Evolutionary conservation across 371 early-diverging fungal species (phyloP).

Genomic region (Circinella minor): DNA sequence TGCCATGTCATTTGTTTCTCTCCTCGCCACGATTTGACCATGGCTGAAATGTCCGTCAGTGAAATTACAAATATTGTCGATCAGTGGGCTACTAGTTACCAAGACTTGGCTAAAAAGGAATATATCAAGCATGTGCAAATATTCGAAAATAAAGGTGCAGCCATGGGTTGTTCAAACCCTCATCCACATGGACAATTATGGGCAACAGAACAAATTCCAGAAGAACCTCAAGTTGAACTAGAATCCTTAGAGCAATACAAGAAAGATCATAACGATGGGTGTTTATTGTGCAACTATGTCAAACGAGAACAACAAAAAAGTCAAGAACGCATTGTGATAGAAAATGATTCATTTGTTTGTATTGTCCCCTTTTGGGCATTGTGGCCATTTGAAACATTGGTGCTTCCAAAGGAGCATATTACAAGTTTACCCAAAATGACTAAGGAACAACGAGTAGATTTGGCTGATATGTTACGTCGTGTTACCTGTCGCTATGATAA

Average conservation of each 20-base stretch:
- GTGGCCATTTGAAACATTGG: slow-evolving; percentile 95
- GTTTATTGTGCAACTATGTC: slow-evolving; percentile 85
- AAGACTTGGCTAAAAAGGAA: slow-evolving; percentile 45
- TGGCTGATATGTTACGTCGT: slow-evolving; percentile 77
- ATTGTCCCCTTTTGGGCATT: slow-evolving; percentile 95
- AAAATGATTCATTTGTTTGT: slow-evolving; percentile 81
- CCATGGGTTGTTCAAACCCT: slow-evolving; percentile 96
- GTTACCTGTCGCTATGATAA: slow-evolving; percentile 90
- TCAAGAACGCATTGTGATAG: slow-evolving; percentile 71
- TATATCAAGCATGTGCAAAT: slow-evolving; percentile 81
- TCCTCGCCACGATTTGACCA: slow-evolving; percentile 84
- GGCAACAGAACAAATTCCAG: slow-evolving; percentile 85
- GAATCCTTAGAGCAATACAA: slow-evolving; percentile 59
- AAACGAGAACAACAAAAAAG: slow-evolving; percentile 57
- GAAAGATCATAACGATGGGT: slow-evolving; percentile 47
- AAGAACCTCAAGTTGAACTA: slow-evolving; percentile 77
- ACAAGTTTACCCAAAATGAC: slow-evolving; percentile 60
- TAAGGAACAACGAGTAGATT: slow-evolving; percentile 41
- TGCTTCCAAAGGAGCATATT: slow-evolving; percentile 76
- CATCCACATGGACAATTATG: slow-evolving; percentile 94
- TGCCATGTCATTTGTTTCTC: slow-evolving; percentile 92
- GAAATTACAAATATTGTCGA: slow-evolving; percentile 71
- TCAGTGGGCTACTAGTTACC: slow-evolving; percentile 71
- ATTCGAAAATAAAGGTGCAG: slow-evolving; percentile 95
- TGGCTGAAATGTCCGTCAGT: slow-evolving; percentile 81